phyloP scores from a whole-genome alignment of 1,139 yeast species.

The Debaryomyces nepalensis region DNA sequence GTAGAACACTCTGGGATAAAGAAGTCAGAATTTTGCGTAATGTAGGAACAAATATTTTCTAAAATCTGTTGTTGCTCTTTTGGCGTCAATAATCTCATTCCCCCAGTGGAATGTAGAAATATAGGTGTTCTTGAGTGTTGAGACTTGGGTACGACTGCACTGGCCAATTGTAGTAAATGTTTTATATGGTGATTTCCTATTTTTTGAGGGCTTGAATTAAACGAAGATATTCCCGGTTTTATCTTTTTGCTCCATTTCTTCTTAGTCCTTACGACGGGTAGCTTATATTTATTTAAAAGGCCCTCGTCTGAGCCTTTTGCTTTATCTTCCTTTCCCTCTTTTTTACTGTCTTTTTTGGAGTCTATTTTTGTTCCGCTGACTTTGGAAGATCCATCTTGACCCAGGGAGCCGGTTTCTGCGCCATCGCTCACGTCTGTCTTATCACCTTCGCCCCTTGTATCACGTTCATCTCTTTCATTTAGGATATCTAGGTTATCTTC shows the following conservation, averaged over 20 bases:
- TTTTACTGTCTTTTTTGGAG: conserved; percentile 7
- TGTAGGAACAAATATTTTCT: conserved; percentile 57
- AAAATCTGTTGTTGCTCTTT: conserved; percentile 57
- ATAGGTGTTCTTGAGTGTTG: conserved; percentile 77
- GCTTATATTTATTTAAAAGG: too few species aligned
- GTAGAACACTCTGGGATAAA: conserved; percentile 59
- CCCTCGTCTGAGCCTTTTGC: too few species aligned
- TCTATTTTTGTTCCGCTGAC: conserved; percentile 3
- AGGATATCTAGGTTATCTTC: too few species aligned
- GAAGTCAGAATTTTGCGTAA: conserved; percentile 57
- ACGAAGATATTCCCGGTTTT: conserved; percentile 70
- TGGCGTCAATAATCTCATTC: conserved; percentile 69
- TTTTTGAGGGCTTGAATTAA: conserved; percentile 52
- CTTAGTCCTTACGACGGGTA: conserved; percentile 50
- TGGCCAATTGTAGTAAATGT: conserved; percentile 58
- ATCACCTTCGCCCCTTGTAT: conserved; percentile 10
- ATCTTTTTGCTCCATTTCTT: conserved; percentile 63
- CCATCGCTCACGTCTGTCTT: too few species aligned
- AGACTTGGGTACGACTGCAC: conserved; percentile 63
- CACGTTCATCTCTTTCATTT: too few species aligned
- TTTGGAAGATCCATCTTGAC: too few species aligned
- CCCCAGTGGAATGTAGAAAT: conserved; percentile 80
- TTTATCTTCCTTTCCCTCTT: conserved; percentile 6
- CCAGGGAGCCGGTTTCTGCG: too few species aligned
- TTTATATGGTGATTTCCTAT: conserved; percentile 66